These are phyloP conservation scores for Russula sp. DNA, from an alignment of 768 basidiomycete genomes.

Conservation along the genomic window DNA sequence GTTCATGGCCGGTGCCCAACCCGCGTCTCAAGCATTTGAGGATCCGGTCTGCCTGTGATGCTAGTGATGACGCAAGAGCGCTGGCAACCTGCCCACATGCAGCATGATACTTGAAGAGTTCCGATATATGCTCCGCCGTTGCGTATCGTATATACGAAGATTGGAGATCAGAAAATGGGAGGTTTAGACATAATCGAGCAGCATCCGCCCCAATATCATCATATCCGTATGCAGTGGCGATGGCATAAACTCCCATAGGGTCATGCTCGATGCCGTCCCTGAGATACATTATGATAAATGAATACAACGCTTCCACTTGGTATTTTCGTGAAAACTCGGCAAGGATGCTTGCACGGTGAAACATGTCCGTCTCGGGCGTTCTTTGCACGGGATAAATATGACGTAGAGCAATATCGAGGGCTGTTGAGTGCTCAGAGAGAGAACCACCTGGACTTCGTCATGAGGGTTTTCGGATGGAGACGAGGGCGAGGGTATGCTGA, in stretches of 20 bases:
- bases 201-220: constrained; percentile 5
- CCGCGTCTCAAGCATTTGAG: too few relatives aligned
- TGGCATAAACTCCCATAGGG: constrained; percentile 23
- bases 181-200: neutral
- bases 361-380: neutral
- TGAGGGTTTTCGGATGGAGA: neutral
- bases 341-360: constrained; percentile 10
- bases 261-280: constrained; percentile 9
- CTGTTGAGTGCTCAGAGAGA: constrained; percentile 12
- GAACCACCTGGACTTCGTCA: constrained; percentile 1
- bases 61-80: neutral
- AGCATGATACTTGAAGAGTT: constrained; percentile 8
- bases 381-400: constrained; percentile 20
- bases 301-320: constrained; percentile 7
- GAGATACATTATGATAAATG: neutral
- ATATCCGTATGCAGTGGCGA: constrained; percentile 10
- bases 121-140: neutral
- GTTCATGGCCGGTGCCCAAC: too few relatives aligned
- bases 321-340: constrained; percentile 25
- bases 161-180: neutral
- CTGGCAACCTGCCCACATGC: constrained; percentile 13
- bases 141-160: neutral
- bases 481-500: constrained; percentile 4
- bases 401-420: constrained; percentile 19
- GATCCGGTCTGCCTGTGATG: too few relatives aligned